Base-by-base conservation (phyloP, 257 asterid species). In the Verbena officinalis region DNA sequence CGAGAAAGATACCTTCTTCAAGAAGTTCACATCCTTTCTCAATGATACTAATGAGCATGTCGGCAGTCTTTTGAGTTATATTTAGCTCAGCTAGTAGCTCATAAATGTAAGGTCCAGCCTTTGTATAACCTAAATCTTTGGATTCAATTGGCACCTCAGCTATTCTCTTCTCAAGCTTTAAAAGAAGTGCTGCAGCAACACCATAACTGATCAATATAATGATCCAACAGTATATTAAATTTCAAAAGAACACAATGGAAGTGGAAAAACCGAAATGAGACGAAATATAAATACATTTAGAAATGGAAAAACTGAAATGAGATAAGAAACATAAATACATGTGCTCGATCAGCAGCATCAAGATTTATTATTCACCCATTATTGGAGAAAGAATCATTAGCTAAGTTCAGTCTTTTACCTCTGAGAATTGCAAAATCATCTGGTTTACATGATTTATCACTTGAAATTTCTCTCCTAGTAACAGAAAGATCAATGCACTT, bases 361-460 rank as follows among this genome's bases (percentile, higher is more conserved):
- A 48, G 20, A 69, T 72, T 36, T 23, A 16, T n/a, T 57, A 46
- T 24, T 44, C 63, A 67, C 31, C 67, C 1, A 45, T n/a, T 13
- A 65, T 16, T 63, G 15, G 31, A 55, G 39, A 49, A 40, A 55
- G 45, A 67, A 68, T 57, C 55, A 62, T 62, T 27, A 31, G 11
- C 71, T 42, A 31, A 58, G 54, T 27, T 20, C 30, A 50, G 30
- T 17, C n/a, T n/a, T 13, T 55, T 86, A 90, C 99, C 99, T 87
- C 83, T 79, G 50, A 93, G 99, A 78, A 90, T 80, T 68, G 92
- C 95, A 82, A 93, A 93, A 77, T 86, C 74, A 65, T 90, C 97
- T n/a, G 99, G 99, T 74, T 82, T 90, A 79, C 83, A 84, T 11
- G 99, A 87, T 78, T 83, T 80, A 63, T 93, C 99, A 78, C 82